A percentile compares a stretch with the other conserved stretches of the same genome.
Conservation (phyloP, 2,329 filamentous ascomycete species). For the Periconia sp. region DNA sequence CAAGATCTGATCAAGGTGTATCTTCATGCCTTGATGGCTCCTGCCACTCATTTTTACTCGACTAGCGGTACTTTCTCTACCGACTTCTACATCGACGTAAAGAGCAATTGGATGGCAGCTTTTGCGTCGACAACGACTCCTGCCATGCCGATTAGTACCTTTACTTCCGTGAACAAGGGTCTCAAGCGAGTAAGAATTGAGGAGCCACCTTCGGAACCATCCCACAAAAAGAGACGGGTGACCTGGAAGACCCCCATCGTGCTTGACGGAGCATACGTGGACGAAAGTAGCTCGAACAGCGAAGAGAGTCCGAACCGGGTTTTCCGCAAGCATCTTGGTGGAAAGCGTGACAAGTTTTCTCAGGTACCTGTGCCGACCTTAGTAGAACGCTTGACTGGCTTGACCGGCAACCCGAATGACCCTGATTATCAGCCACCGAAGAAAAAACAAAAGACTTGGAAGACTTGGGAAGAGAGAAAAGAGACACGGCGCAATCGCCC, state of each 20-base stretch:
- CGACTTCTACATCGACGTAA: slow-evolving; percentile 25
- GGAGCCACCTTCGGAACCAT: slow-evolving; percentile 11
- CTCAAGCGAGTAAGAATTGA: slow-evolving; percentile 30
- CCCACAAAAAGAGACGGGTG: slow-evolving; percentile 27
- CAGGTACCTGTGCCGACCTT: slow-evolving; percentile 29
- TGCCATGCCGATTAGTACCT: not conserved
- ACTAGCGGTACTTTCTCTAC: slow-evolving; percentile 55
- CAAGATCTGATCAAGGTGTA: too few species aligned
- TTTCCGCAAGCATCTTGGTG: not conserved
- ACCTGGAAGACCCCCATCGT: too few species aligned
- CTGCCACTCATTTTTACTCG: slow-evolving; percentile 42
- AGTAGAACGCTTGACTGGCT: slow-evolving; percentile 41
- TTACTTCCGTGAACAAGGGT: slow-evolving; percentile 5
- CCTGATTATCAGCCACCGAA: slow-evolving; percentile 28
- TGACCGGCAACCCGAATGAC: slow-evolving; percentile 40
- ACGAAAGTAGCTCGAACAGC: too few species aligned
- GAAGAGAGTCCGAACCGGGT: too few species aligned
- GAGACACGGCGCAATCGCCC: slow-evolving; percentile 12
- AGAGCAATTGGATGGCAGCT: not conserved
- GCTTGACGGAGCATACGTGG: too few species aligned
- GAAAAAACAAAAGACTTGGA: slow-evolving; percentile 10
- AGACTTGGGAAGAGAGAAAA: slow-evolving; percentile 22
- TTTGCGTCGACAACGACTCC: not conserved
- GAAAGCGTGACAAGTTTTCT: slow-evolving; percentile 10
- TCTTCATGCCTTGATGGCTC: slow-evolving; percentile 24